phyloP scores from a whole-genome alignment of 2,329 filamentous ascomycete species.

The Aspergillus quadrilineatus region DNA sequence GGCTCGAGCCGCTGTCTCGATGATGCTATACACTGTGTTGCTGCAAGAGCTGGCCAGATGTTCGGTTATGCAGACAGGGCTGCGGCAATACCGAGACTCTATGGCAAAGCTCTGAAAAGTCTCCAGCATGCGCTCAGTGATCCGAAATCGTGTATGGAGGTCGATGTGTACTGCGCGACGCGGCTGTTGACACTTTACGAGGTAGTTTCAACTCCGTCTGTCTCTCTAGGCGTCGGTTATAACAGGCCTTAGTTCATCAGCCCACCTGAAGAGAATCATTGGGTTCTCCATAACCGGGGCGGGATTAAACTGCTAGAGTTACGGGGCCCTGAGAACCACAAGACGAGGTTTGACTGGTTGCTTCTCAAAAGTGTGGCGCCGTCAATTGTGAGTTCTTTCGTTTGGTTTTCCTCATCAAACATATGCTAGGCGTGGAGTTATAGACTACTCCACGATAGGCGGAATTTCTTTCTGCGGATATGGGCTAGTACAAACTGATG shows the following conservation, averaged over 20 bases:
- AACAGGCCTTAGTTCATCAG: neutral
- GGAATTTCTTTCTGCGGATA: no score
- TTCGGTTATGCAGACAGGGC: neutral
- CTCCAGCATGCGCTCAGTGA: neutral
- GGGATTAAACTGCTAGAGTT: neutral
- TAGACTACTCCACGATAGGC: no score
- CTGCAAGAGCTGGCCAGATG: neutral
- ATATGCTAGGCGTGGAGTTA: neutral
- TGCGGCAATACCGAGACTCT: neutral
- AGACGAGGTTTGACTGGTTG: conserved; percentile 1
- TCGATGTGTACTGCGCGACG: neutral
- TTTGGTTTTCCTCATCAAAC: neutral
- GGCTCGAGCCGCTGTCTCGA: neutral
- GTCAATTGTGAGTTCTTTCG: neutral
- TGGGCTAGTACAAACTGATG: neutral
- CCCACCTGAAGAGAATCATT: neutral
- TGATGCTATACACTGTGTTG: neutral
- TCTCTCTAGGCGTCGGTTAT: neutral
- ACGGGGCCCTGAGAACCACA: neutral
- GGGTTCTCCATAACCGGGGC: neutral
- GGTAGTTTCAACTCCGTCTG: neutral
- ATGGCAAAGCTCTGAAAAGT: neutral
- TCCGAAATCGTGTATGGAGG: neutral
- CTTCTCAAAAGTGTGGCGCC: neutral
- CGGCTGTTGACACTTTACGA: neutral